Percentiles rank a stretch among this genome's conserved stretches.
Evolutionary conservation across 768 basidiomycete species (phyloP).

Genomic region (Mycena sanguinolenta): DNA sequence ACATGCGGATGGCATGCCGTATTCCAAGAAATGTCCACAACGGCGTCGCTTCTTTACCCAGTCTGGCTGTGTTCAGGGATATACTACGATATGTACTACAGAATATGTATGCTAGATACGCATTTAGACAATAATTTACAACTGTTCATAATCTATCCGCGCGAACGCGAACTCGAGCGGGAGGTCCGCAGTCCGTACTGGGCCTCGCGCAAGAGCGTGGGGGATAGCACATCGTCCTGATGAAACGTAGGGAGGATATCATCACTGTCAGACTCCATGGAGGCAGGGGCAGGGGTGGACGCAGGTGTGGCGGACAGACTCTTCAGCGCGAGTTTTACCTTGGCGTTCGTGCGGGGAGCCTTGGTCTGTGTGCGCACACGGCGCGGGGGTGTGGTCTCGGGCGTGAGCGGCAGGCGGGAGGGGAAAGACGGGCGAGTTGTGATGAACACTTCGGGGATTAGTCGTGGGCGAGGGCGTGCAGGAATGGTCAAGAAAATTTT

Average conservation of each 20-base stretch:
- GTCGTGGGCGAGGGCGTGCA: background rate
- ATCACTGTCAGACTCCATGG: background rate
- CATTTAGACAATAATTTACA: constrained; percentile 34
- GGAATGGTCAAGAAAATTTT: constrained; percentile 29
- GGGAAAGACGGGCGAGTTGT: constrained; percentile 12
- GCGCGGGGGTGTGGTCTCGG: constrained; percentile 28
- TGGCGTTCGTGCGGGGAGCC: background rate
- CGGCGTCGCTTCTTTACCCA: background rate
- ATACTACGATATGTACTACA: constrained; percentile 8
- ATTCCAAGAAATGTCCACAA: background rate
- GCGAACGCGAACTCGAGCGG: constrained; percentile 33
- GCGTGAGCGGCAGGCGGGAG: constrained; percentile 7
- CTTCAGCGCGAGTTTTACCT: background rate
- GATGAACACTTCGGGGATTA: constrained; percentile 35
- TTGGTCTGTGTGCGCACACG: constrained; percentile 3
- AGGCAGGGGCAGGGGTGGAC: background rate
- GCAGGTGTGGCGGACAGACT: constrained; percentile 2
- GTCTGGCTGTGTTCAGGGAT: background rate
- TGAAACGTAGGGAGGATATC: constrained; percentile 3
- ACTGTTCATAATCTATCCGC: constrained; percentile 10
- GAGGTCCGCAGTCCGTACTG: constrained; percentile 31
- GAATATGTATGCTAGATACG: constrained; percentile 23
- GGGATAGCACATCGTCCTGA: constrained; percentile 5
- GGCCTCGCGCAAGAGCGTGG: constrained; percentile 12
- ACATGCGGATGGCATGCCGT: too few relatives aligned